Base-by-base conservation (phyloP, 169 alveolate genomes). In the Eimeria praecox region DNA sequence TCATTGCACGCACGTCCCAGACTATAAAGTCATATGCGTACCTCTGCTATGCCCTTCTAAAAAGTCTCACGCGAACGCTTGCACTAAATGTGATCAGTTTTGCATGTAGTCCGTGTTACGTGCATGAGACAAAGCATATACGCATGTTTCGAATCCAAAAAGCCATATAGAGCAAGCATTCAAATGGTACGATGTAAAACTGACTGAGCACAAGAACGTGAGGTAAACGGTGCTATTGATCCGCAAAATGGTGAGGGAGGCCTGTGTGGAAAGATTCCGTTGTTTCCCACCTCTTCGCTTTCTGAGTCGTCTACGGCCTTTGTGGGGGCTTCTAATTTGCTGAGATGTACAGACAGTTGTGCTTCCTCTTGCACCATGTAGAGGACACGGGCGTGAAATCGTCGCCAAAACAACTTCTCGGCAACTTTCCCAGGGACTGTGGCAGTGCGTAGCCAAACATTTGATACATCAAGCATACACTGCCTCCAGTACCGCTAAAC, bases 401-500 rank as follows among this genome's bases (percentile, higher is more conserved):
- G 52, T 33, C 83, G 83, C 83, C 83, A 73, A 5, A 73, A 73
- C 83, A 73, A 18, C 12, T 73, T 52, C 54, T 73, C 83, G 12
- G 83, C 38, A 3, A 73, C 83, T 38, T 73, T 38, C 52, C 3
- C 33, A 18, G 83, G 83, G 16, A 73, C 83, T 73, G 83, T 33
- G 12, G 49, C 54, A 73, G 52, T 38, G 54, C 78, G 44, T 66
- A 66, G 12, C 78, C 46, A 30, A 30, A 30, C 44, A 30, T 30
- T n/a, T 35, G 27, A 30, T 30, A 30, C 24, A 62, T 27, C 38
- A 27, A 62, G 12, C 73, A 9, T 10, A 66, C 20, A 33, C 78
- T 18, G 78, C 0, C 20, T 49, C 20, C n/a, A n/a, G n/a, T 33
- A 16, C 78, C n/a, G 14, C 27, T 30, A 64, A 2, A 42, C 44